Conservation (phyloP, 23 red algal genomes). For the Gracilariopsis chorda region DNA sequence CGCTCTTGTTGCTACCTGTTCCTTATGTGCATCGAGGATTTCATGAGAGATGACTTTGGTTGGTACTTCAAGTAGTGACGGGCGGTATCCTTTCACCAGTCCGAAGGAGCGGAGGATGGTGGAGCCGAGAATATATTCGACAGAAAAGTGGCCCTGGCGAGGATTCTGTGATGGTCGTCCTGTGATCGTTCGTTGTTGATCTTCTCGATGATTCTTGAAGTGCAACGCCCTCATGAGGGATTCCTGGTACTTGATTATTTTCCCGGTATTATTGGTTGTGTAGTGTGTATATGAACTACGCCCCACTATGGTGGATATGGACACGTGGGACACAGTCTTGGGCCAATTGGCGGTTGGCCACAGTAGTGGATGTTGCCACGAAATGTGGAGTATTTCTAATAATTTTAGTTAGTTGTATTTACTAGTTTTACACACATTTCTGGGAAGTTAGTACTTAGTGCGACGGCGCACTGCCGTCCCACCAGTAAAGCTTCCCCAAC, state of each 20-base stretch:
- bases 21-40: conserved; percentile 9
- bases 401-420: no score
- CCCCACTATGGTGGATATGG: no score
- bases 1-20: not conserved
- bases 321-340: no score
- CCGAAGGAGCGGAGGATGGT: conserved; percentile 6
- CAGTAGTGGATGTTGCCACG: no score
- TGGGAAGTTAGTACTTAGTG: no score
- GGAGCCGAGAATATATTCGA: not conserved
- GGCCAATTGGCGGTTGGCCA: no score
- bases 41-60: not conserved
- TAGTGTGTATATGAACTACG: no score
- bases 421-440: no score
- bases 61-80: conserved; percentile 27
- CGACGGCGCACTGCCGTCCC: no score
- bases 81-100: conserved; percentile 13
- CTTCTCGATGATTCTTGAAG: conserved; percentile 12
- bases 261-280: conserved; percentile 1
- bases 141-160: conserved; percentile 5
- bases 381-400: no score
- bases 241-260: not conserved
- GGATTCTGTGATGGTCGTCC: not conserved
- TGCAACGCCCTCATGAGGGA: no score
- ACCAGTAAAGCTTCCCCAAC: no score
- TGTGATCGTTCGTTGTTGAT: not conserved